Evolutionary conservation across 192 early-diverging fungal genomes (phyloP).

Genomic region (Geranomyces variabilis): DNA sequence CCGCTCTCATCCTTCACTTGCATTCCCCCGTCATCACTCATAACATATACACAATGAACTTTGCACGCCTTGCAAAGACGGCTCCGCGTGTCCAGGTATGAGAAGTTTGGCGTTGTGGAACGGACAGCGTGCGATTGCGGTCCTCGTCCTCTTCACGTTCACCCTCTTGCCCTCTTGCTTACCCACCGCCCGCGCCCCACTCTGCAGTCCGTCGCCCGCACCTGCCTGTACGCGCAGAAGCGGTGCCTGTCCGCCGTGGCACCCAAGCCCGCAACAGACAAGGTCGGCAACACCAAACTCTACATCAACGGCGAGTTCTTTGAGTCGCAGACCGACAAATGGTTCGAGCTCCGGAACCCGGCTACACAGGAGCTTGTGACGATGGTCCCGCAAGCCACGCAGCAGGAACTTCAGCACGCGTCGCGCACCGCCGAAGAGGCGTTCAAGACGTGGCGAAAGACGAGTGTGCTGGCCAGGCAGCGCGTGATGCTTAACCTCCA

Average conservation of each 20-base stretch:
- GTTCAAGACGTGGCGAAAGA: conserved; percentile 85
- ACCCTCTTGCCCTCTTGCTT: too few relatives aligned
- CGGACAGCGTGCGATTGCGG: too few relatives aligned
- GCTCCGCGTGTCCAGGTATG: too few relatives aligned
- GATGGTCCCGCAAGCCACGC: conserved; percentile 85
- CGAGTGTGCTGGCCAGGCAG: conserved; percentile 81
- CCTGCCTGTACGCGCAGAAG: conserved; percentile 4
- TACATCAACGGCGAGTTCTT: conserved; percentile 93
- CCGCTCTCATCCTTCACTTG: too few relatives aligned
- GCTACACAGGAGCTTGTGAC: conserved; percentile 90
- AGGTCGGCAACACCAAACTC: conserved; percentile 47
- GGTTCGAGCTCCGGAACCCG: conserved; percentile 92
- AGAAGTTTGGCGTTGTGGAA: too few relatives aligned
- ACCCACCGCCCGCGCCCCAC: too few relatives aligned
- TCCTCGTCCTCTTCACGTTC: too few relatives aligned
- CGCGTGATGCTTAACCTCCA: conserved; percentile 92
- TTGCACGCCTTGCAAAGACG: too few relatives aligned
- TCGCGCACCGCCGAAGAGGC: conserved; percentile 71
- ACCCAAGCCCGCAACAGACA: conserved; percentile 4
- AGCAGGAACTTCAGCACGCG: conserved; percentile 79
- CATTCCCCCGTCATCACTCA: too few relatives aligned
- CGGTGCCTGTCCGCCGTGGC: conserved; percentile 4
- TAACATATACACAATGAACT: too few relatives aligned
- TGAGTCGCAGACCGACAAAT: conserved; percentile 80
- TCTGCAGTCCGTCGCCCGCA: neutral